A percentile compares a stretch with the other conserved stretches of the same genome.
phyloP scores from a whole-genome alignment of 139 green algal genomes.

The Tetradesmus obliquus region DNA sequence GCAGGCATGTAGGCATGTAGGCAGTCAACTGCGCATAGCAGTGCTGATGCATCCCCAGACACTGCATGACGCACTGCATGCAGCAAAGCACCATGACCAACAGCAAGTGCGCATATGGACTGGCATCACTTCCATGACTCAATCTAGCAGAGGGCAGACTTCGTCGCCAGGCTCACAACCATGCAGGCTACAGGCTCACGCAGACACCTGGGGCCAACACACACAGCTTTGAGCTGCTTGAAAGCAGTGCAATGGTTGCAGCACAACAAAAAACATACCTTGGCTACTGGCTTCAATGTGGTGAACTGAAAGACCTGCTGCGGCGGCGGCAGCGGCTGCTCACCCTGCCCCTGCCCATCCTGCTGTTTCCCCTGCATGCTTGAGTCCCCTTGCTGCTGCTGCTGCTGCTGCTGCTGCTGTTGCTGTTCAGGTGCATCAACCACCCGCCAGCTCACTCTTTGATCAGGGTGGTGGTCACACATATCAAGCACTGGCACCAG shows the following conservation, averaged over 20 bases:
- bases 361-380: neutral
- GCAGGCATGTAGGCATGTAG: too few relatives aligned
- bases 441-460: constrained; percentile 49
- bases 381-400: neutral
- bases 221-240: too few relatives aligned
- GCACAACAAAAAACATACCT: neutral
- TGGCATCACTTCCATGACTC: too few relatives aligned
- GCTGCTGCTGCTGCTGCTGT: constrained; percentile 36
- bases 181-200: too few relatives aligned
- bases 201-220: too few relatives aligned
- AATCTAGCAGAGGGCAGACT: too few relatives aligned
- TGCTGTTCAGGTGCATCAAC: neutral
- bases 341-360: neutral
- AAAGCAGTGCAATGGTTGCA: neutral
- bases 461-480: constrained; percentile 51
- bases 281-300: constrained; percentile 9
- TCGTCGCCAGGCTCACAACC: too few relatives aligned
- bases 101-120: too few relatives aligned
- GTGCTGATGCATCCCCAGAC: too few relatives aligned
- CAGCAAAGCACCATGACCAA: too few relatives aligned
- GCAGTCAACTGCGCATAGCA: too few relatives aligned
- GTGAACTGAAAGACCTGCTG: constrained; percentile 33
- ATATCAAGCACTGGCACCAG: constrained; percentile 60
- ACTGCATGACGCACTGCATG: too few relatives aligned
- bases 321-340: neutral